Evolutionary conservation across 148 eudicot genomes (phyloP).

Genomic region (Simmondsia chinensis): DNA sequence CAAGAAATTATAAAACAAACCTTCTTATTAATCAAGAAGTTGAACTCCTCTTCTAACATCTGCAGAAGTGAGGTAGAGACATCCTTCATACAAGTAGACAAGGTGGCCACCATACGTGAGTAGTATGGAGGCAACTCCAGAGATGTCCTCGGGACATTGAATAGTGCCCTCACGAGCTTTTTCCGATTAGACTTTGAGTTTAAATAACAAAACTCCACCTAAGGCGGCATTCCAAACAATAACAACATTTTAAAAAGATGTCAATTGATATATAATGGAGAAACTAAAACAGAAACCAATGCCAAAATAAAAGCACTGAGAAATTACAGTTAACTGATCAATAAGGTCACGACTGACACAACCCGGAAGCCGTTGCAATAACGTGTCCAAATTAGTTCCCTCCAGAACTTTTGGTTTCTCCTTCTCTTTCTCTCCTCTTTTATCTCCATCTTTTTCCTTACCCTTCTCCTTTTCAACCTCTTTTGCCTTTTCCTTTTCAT

Average conservation of each 20-base stretch:
- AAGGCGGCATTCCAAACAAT: conserved; percentile 5
- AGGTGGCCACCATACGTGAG: conserved; percentile 93
- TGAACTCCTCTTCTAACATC: conserved; percentile 93
- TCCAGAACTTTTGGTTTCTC: conserved; percentile 79
- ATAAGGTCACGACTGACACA: conserved; percentile 98
- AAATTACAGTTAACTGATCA: conserved; percentile 78
- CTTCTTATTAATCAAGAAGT: conserved; percentile 82
- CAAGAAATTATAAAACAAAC: conserved; percentile 20
- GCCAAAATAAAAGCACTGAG: neutral
- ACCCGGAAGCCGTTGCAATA: conserved; percentile 87
- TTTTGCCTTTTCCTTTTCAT: conserved; percentile 55
- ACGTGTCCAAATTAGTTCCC: conserved; percentile 73
- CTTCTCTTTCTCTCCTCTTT: conserved; percentile 69
- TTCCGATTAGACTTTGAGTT: conserved; percentile 82
- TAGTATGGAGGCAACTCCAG: conserved; percentile 87
- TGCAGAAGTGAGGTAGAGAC: conserved; percentile 76
- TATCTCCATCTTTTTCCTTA: conserved; percentile 69
- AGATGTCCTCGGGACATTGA: conserved; percentile 91
- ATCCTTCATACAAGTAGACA: conserved; percentile 95
- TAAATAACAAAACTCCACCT: conserved; percentile 95
- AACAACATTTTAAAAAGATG: neutral
- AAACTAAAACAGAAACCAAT: no score
- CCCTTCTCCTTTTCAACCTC: conserved; percentile 73
- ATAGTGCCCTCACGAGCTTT: conserved; percentile 89
- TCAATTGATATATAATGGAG: no score